Evolutionary conservation across 225 moss, liverwort and hornwort species (phyloP), one percentile per base, ranked within the genome.

Genomic region (Pseudoscleropodium purum): DNA sequence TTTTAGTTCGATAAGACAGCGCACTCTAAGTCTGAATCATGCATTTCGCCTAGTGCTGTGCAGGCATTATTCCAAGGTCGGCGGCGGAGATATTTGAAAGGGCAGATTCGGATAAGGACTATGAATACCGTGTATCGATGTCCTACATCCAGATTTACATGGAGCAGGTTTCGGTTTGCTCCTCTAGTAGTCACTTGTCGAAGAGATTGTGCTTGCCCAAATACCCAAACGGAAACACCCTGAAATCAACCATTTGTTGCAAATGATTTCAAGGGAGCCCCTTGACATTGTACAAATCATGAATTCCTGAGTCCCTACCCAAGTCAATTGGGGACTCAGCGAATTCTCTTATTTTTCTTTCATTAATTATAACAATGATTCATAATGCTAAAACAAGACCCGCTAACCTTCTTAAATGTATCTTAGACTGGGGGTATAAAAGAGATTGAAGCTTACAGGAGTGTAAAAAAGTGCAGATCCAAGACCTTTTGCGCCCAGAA

Each of bases 71-170:
- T 61, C 96, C 98, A 47, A 91, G 98, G 91, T 96, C 98, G 31
- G 95, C 95, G 81, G 94, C 93, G n/a, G 96, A 96, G 91, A 96
- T 98, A 84, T 96, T 98, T 86, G 92, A 96, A 74, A 94, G 91
- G 64, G 96, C 95, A 43, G 92, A 95, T 59, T 88, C 89, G 26
- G 96, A 98, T 84, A 62, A 54, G 25, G 90, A 87, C 70, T 92
- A 95, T 57, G 96, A 96, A 75, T 98, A 95, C 72, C 98, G 91
- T 87, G 95, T 98, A 45, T 96, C 96, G 12, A 96, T 98, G 96
- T 98, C 98, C 18, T 98, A 96, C 91, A 96, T 96, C 82, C 98
- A 98, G 76, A 98, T 98, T 68, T 98, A 98, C 73, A 96, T 98
- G 98, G 98, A 98, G 93, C 96, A 96, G 96, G 97, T 97, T 57